Evolutionary conservation across 1,284 basidiomycete genomes (phyloP), one percentile per base, ranked within the genome.

Genomic region (Ganoderma lucidum): DNA sequence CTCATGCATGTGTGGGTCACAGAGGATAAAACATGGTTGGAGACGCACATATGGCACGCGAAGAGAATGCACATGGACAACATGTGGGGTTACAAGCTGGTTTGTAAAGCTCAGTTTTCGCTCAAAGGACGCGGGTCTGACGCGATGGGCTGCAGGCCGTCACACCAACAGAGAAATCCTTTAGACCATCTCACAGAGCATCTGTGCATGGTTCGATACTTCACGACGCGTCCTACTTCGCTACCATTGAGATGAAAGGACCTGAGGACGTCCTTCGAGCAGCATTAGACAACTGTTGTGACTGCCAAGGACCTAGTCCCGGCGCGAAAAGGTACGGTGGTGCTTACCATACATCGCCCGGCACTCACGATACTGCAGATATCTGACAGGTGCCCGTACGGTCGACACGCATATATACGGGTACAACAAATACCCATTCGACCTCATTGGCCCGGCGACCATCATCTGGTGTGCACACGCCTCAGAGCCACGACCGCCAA

Each of bases 1-100:
- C 61, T 53, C 32, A 68, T 45, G 65, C 44, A 66, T 61, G 70
- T 41, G 58, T 42, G 58, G 58, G 37, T 30, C 69, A 28, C 23
- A 96, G 95, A 83, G 35, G 85, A 94, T 73, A 97, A 97, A 79
- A 83, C 85, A 10, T 98, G 96, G 96, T 87, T 98, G 0, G 95
- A 96, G 77, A 96, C 96, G 4, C 96, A 98, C 78, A 80, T 97
- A 32, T 98, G 95, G 93, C 96, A 98, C 76, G 93, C 96, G 0
- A 98, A 97, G 80, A 88, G 96, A 1, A 96, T 96, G 89, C 90
- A 93, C 73, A 97, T 98, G 96, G 86, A 90, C 73, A 91, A 91
- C 73, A 85, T 94, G 78, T 98, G 96, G 96, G 95, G 94, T 0
- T 95, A 95, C 78, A 86, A 94, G 74, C 83, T 98, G 62, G 95